Evolutionary conservation across 2,329 filamentous ascomycete genomes (phyloP).

Genomic region (Aspergillus fumigatiaffinis): DNA sequence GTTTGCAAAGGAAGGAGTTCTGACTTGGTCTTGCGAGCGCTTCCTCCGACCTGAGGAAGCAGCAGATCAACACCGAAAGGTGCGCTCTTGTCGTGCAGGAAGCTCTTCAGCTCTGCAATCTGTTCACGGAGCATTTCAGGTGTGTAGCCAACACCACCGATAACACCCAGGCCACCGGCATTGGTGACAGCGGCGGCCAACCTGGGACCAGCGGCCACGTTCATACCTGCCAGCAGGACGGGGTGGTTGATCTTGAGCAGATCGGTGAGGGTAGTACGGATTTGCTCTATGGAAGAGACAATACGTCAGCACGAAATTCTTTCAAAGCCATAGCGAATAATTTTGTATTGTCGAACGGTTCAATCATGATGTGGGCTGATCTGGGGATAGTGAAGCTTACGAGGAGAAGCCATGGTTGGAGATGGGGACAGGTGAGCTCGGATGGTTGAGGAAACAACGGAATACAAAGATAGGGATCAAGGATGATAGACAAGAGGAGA

Average conservation of each 20-base stretch:
- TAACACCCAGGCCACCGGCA: conserved; percentile 92
- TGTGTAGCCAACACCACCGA: conserved; percentile 87
- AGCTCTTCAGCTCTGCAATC: conserved; percentile 81
- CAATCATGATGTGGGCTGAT: conserved; percentile 17
- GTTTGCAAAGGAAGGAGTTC: conserved; percentile 11
- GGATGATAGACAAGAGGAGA: conserved; percentile 6
- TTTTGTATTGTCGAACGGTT: conserved; percentile 1
- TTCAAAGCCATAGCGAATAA: conserved; percentile 1
- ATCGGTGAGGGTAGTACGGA: conserved; percentile 90
- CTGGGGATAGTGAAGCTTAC: conserved; percentile 50
- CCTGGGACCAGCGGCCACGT: conserved; percentile 94
- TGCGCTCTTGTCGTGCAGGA: conserved; percentile 17
- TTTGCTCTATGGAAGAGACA: conserved; percentile 59
- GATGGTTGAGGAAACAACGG: background rate
- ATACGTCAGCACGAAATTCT: conserved; percentile 19
- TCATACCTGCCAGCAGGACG: conserved; percentile 95
- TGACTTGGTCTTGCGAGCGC: conserved; percentile 89
- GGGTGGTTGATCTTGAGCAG: conserved; percentile 98
- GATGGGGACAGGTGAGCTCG: background rate
- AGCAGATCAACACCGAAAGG: conserved; percentile 50
- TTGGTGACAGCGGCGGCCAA: conserved; percentile 96
- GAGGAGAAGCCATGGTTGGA: conserved; percentile 68
- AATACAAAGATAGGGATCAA: conserved; percentile 1
- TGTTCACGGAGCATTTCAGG: conserved; percentile 96
- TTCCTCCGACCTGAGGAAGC: conserved; percentile 90